Conservation (phyloP, 2,329 filamentous ascomycete genomes). For the Teratosphaeria viscida region DNA sequence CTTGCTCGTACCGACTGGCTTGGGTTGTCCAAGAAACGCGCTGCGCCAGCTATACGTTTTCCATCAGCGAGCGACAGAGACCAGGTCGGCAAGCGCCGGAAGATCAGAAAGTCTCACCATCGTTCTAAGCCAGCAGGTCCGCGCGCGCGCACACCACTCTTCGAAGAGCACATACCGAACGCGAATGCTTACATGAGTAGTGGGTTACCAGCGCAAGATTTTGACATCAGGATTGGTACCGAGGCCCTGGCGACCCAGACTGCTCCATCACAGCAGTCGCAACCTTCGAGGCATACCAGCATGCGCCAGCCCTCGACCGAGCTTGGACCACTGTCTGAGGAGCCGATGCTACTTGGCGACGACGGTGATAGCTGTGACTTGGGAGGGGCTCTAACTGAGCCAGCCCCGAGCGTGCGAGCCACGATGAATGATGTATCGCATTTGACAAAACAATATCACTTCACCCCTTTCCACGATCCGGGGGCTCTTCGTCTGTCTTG, state of each 20-base stretch:
- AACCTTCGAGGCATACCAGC: slow-evolving; percentile 10
- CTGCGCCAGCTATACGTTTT: slow-evolving; percentile 17
- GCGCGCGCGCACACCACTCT: slow-evolving; percentile 9
- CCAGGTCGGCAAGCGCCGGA: slow-evolving; percentile 21
- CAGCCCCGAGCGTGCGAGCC: background rate
- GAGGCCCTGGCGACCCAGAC: slow-evolving; percentile 22
- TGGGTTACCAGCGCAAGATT: slow-evolving; percentile 11
- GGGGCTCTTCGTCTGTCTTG: background rate
- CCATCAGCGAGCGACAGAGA: slow-evolving; percentile 11
- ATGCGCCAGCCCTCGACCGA: slow-evolving; percentile 15
- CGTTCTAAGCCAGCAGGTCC: slow-evolving; percentile 5
- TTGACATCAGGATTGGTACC: slow-evolving; percentile 22
- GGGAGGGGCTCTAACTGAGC: background rate
- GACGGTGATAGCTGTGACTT: slow-evolving; percentile 15
- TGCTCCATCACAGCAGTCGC: slow-evolving; percentile 10
- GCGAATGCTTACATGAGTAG: slow-evolving; percentile 16
- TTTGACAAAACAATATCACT: background rate
- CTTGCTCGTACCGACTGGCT: slow-evolving; percentile 24
- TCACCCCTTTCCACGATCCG: background rate
- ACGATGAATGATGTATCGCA: background rate
- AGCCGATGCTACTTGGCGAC: slow-evolving; percentile 22
- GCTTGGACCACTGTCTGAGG: slow-evolving; percentile 17
- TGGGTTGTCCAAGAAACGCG: slow-evolving; percentile 13
- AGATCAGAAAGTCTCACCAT: slow-evolving; percentile 9
- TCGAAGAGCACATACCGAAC: slow-evolving; percentile 8